Conservation (phyloP, 1,284 basidiomycete species). For the Pisolithus thermaeus region DNA sequence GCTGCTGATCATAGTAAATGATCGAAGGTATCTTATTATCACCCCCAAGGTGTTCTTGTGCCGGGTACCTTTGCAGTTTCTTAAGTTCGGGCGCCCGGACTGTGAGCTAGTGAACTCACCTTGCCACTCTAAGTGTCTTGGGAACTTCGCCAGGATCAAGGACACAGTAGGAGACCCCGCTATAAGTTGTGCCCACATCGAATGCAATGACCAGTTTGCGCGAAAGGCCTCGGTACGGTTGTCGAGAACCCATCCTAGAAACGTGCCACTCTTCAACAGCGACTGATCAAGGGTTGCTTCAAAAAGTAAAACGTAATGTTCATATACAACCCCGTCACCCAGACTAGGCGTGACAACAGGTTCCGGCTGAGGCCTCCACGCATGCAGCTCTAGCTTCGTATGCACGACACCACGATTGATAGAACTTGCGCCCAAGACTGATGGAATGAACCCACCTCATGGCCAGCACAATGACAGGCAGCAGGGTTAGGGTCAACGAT, state of each 20-base stretch:
- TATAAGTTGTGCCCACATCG: slow-evolving; percentile 48
- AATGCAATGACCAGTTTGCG: slow-evolving; percentile 43
- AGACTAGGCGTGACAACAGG: too few species aligned
- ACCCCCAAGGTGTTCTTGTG: slow-evolving; percentile 33
- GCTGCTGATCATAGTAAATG: slow-evolving; percentile 44
- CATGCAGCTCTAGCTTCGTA: too few species aligned
- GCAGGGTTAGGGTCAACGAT: neutral
- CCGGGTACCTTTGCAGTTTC: slow-evolving; percentile 32
- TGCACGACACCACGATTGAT: too few species aligned
- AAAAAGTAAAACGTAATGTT: neutral
- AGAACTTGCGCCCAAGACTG: too few species aligned
- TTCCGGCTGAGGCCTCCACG: too few species aligned
- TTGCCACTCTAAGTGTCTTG: slow-evolving; percentile 36
- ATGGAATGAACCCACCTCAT: too few species aligned
- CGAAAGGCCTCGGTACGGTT: slow-evolving; percentile 26
- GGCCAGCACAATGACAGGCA: too few species aligned
- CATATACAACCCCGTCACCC: neutral
- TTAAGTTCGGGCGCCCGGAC: neutral
- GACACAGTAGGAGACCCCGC: slow-evolving; percentile 41
- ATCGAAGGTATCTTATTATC: slow-evolving; percentile 52
- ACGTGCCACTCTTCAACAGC: neutral
- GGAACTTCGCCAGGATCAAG: slow-evolving; percentile 43
- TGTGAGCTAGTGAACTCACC: slow-evolving; percentile 18
- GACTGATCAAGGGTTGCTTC: neutral
- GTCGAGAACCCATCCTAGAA: slow-evolving; percentile 19